These are phyloP conservation scores for Haplosporangium sp. DNA, from an alignment of 371 early-diverging fungal genomes.

Conservation along the genomic window DNA sequence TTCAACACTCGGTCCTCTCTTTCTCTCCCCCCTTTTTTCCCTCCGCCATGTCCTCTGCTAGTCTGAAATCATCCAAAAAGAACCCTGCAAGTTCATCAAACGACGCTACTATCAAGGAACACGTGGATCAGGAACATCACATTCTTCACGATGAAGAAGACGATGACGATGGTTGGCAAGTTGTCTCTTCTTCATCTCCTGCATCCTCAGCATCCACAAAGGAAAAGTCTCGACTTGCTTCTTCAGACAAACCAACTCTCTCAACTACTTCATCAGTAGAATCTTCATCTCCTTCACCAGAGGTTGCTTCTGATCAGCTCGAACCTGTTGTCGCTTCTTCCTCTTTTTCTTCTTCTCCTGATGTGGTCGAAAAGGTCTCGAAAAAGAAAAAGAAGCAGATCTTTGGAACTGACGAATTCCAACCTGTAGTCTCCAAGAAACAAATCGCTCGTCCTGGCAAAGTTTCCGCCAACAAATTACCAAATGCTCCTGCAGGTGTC, in stretches of 20 bases:
- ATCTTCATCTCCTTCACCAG: background rate
- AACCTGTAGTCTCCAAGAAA: slow-evolving; percentile 54
- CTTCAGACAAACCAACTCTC: background rate
- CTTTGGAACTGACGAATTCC: slow-evolving; percentile 56
- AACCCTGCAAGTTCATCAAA: background rate
- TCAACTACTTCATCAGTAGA: background rate
- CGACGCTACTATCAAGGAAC: slow-evolving; percentile 10
- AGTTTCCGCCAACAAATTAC: slow-evolving; percentile 13
- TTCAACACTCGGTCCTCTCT: background rate
- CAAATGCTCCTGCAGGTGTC: slow-evolving; percentile 42
- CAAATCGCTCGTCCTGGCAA: slow-evolving; percentile 48
- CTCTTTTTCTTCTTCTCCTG: background rate
- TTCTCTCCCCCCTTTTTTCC: background rate
- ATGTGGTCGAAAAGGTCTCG: slow-evolving; percentile 23
- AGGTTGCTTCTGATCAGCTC: slow-evolving; percentile 7
- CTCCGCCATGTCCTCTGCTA: background rate
- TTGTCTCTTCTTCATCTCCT: slow-evolving; percentile 43
- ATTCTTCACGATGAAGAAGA: slow-evolving; percentile 50
- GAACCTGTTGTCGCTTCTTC: background rate
- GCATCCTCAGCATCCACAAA: slow-evolving; percentile 20
- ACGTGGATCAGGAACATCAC: slow-evolving; percentile 14
- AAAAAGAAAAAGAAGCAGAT: slow-evolving; percentile 56
- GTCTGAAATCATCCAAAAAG: background rate
- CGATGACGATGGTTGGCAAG: slow-evolving; percentile 57
- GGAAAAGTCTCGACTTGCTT: slow-evolving; percentile 14